Evolutionary conservation across 2,329 filamentous ascomycete species (phyloP), one percentile per base, ranked within the genome.

Genomic region (Pseudogymnoascus sp.): DNA sequence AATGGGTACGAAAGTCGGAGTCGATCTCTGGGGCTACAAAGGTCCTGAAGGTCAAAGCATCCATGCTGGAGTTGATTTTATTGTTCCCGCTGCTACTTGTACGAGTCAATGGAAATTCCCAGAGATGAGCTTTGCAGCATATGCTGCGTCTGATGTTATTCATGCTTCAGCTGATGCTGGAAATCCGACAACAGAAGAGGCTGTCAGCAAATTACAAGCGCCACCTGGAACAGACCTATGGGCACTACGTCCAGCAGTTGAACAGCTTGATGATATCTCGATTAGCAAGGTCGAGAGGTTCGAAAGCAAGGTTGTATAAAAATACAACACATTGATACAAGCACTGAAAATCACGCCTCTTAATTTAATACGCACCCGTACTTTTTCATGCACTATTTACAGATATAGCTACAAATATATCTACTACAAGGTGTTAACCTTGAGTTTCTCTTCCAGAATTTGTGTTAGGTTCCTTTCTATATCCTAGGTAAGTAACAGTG

Each of bases 151-250:
- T 26, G 69, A 72, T 60, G 65, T 71, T 22, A 63, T 72, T 5
- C 66, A 67, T 37, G 69, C 68, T 1, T 66, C 69, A 12, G 69
- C 69, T 5, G 35, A 59, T 4, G 68, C 66, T 14, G 70, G 70
- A 2, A 65, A 69, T 26, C 19, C 12, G 12, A 11, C 26, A 26
- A 68, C 70, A 10, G 46, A 56, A 19, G 35, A 19, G 46, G 70
- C 65, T 8, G 26, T 67, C 6, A 53, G 59, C 7, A 61, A 50
- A 53, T 53, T 69, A 3, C 61, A 63, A 63, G 31, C 66, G 38
- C 69, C 69, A 16, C 68, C 70, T 1, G 68, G 64, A 11, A 68
- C 68, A 10, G 70, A 72, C 50, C 62, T 70, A n/a, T 72, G 67
- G 65, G 62, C 50, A 19, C 61, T 72, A 64, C 61, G 69, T 26